phyloP scores from a whole-genome alignment of 495 filamentous ascomycete genomes.

The Letharia columbiana region DNA sequence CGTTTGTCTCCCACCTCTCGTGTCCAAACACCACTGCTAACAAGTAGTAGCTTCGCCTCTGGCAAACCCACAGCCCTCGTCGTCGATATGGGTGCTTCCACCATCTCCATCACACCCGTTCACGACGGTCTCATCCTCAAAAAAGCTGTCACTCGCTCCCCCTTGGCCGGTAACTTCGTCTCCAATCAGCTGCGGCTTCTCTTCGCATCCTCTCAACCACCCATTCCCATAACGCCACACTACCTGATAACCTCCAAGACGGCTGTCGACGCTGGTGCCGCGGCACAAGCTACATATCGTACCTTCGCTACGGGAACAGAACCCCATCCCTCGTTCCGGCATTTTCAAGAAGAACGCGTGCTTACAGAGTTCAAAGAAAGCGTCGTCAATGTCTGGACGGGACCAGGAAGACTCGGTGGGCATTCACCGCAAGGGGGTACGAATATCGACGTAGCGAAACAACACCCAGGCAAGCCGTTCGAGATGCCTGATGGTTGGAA shows the following conservation, averaged over 20 bases:
- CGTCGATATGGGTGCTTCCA: conserved; percentile 84
- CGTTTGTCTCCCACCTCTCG: conserved; percentile 39
- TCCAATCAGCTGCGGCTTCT: conserved; percentile 77
- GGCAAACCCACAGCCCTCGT: conserved; percentile 90
- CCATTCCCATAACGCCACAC: conserved; percentile 72
- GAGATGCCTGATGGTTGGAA: conserved; percentile 96
- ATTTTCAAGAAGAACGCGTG: conserved; percentile 83
- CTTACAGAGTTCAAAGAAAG: conserved; percentile 95
- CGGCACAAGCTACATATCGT: conserved; percentile 61
- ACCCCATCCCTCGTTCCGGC: conserved; percentile 64
- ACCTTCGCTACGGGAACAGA: conserved; percentile 53
- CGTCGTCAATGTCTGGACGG: conserved; percentile 88
- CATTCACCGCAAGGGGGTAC: conserved; percentile 48
- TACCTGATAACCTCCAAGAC: conserved; percentile 81
- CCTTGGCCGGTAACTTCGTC: conserved; percentile 80
- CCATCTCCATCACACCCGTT: conserved; percentile 81
- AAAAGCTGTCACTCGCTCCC: conserved; percentile 75
- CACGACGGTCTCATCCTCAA: conserved; percentile 91
- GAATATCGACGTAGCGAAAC: conserved; percentile 60
- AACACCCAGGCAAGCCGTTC: conserved; percentile 69
- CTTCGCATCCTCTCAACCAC: conserved; percentile 65
- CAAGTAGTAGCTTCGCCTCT: conserved; percentile 57
- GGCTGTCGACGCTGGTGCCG: conserved; percentile 78
- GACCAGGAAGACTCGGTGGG: conserved; percentile 57
- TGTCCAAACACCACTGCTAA: neutral